Evolutionary conservation across 2,329 filamentous ascomycete genomes (phyloP), one percentile per base, ranked within the genome.

Genomic region (Penicillium decumbens): DNA sequence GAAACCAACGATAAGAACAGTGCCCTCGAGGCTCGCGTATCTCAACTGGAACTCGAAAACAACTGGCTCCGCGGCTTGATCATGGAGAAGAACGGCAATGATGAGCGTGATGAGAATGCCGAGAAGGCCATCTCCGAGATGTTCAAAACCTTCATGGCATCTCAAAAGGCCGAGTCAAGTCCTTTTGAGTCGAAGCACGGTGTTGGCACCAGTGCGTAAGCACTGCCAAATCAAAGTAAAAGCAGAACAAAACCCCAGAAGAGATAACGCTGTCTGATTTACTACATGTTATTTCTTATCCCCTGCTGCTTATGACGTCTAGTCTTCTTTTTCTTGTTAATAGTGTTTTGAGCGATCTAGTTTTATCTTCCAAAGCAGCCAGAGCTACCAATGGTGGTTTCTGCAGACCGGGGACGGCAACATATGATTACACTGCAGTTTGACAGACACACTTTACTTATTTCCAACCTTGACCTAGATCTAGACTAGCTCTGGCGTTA

Each of bases 1-100:
- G 89, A 95, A 58, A 88, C 91, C 74, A 81, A 80, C 29, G 87
- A 92, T 23, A 89, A 90, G 73, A 87, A 91, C 45, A 75, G 80
- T 3, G 75, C 77, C n/a, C 78, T 95, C 4, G 88, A 95, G 72
- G 79, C 78, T 62, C 82, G 82, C 51, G 85, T 93, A 45, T 80
- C 80, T 47, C 84, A 89, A 60, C 79, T 93, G 24, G 85, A 89
- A 73, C 84, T 85, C 57, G 86, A 90, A 74, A 90, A 90, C 74
- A 85, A 87, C 69, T 89, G 86, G 87, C 74, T 90, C 54, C 88
- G 87, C 75, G 85, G 87, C 65, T 74, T 90, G 44, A 82, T 92
- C 43, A 87, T 88, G 49, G 88, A 91, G 70, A 92, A 91, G 80
- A 89, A 89, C 61, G 68, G 64, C 41, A 60, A 58, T 1, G 61